phyloP scores from a whole-genome alignment of 2,329 filamentous ascomycete species.

The Microdochium nivale region DNA sequence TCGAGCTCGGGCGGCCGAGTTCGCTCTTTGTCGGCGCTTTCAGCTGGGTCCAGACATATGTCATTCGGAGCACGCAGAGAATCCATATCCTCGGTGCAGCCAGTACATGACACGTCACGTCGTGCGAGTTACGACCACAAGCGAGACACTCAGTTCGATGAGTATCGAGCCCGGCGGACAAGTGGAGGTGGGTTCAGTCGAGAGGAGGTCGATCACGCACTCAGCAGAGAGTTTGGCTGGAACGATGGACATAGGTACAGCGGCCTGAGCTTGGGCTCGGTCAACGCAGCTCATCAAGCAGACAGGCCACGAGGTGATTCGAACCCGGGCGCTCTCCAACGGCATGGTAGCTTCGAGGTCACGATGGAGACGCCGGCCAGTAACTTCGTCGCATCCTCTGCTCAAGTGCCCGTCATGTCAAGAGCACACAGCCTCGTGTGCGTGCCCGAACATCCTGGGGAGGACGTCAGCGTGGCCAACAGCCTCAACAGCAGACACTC shows the following conservation, averaged over 20 bases:
- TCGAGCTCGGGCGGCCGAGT: background rate
- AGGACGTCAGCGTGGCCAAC: constrained; percentile 6
- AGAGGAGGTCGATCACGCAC: constrained; percentile 17
- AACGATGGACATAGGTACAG: constrained; percentile 4
- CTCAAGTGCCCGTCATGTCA: background rate
- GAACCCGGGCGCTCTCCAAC: constrained; percentile 3
- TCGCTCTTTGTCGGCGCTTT: constrained; percentile 14
- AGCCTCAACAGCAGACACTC: background rate
- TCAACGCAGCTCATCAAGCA: constrained; percentile 7
- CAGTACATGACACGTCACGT: constrained; percentile 5
- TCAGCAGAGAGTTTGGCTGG: constrained; percentile 24
- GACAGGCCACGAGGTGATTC: constrained; percentile 12
- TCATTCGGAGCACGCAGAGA: constrained; percentile 5
- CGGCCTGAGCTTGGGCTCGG: constrained; percentile 9
- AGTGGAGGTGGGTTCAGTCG: constrained; percentile 13
- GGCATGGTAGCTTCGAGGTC: constrained; percentile 16
- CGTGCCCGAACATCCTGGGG: constrained; percentile 19
- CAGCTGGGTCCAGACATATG: constrained; percentile 11
- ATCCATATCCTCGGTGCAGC: constrained; percentile 6
- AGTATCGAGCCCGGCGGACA: constrained; percentile 27
- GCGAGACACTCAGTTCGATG: constrained; percentile 38
- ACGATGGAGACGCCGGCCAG: constrained; percentile 6
- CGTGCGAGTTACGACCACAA: constrained; percentile 30
- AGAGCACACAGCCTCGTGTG: constrained; percentile 16
- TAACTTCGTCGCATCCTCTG: background rate